phyloP scores from a whole-genome alignment of 352 stramenopile species.

The Globisporangium canariense region DNA sequence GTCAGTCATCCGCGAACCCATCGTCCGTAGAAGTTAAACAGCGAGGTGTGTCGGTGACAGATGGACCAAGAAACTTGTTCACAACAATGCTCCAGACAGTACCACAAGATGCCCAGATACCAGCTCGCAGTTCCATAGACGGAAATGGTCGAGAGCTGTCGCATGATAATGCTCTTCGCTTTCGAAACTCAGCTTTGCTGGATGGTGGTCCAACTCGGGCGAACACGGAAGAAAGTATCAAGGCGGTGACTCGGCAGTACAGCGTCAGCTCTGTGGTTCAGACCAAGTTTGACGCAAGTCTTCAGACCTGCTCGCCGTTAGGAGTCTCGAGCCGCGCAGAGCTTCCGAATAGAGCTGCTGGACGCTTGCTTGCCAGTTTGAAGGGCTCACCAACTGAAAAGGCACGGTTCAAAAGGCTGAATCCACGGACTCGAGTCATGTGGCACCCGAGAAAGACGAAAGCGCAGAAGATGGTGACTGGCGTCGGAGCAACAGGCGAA shows the following conservation, averaged over 20 bases:
- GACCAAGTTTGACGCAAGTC: neutral
- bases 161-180: conserved; percentile 7
- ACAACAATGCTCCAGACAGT: conserved; percentile 25
- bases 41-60: conserved; percentile 19
- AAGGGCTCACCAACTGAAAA: neutral
- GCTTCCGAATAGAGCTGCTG: neutral
- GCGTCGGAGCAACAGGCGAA: neutral
- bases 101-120: conserved; percentile 3
- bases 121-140: neutral
- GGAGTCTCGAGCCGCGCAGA: neutral
- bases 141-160: neutral
- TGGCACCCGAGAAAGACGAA: neutral
- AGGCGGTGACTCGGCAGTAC: conserved; percentile 24
- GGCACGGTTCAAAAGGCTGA: neutral
- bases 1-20: neutral
- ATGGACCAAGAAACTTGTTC: conserved; percentile 24
- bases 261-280: conserved; percentile 16
- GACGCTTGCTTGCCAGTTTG: neutral
- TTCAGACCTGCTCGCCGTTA: neutral
- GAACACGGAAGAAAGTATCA: neutral
- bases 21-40: neutral
- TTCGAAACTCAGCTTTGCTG: conserved; percentile 38
- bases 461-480: neutral
- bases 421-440: neutral
- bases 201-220: conserved; percentile 18